Conservation (phyloP, 2,329 filamentous ascomycete species). For the Escovopsis sp. region DNA sequence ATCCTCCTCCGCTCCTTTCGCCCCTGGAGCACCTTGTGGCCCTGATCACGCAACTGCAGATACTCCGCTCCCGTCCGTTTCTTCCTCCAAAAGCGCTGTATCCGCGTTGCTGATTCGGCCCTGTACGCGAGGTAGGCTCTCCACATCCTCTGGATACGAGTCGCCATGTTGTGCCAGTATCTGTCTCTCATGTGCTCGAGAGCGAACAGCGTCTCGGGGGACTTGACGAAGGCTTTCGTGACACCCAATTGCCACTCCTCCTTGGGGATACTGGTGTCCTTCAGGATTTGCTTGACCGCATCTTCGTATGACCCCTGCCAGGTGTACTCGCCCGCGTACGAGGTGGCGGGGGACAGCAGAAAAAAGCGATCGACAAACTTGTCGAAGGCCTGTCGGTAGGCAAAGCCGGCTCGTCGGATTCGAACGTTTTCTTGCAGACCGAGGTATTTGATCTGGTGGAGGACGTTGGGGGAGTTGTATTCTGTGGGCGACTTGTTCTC, state of each 20-base stretch:
- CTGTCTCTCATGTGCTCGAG: slow-evolving; percentile 94
- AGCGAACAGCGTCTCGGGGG: slow-evolving; percentile 90
- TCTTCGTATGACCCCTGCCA: slow-evolving; percentile 83
- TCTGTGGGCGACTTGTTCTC: slow-evolving; percentile 94
- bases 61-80: slow-evolving; percentile 84
- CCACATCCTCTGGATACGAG: slow-evolving; percentile 93
- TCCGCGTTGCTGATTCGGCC: slow-evolving; percentile 80
- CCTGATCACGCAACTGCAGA: slow-evolving; percentile 74
- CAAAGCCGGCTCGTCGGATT: slow-evolving; percentile 90
- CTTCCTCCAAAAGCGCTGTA: slow-evolving; percentile 91
- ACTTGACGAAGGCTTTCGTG: slow-evolving; percentile 96
- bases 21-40: slow-evolving; percentile 65
- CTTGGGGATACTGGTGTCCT: slow-evolving; percentile 85
- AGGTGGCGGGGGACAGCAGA: slow-evolving; percentile 82
- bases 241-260: slow-evolving; percentile 97
- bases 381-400: slow-evolving; percentile 91
- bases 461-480: slow-evolving; percentile 80
- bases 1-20: slow-evolving; percentile 85
- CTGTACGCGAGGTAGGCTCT: slow-evolving; percentile 88
- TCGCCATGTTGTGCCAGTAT: slow-evolving; percentile 99
- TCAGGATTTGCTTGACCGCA: slow-evolving; percentile 82
- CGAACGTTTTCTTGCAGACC: slow-evolving; percentile 99
- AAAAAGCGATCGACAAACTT: slow-evolving; percentile 98
- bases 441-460: slow-evolving; percentile 98
- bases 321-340: slow-evolving; percentile 92